Conservation (phyloP, 805 yeast genomes). For the Zygosaccharomyces gambellarensis region DNA sequence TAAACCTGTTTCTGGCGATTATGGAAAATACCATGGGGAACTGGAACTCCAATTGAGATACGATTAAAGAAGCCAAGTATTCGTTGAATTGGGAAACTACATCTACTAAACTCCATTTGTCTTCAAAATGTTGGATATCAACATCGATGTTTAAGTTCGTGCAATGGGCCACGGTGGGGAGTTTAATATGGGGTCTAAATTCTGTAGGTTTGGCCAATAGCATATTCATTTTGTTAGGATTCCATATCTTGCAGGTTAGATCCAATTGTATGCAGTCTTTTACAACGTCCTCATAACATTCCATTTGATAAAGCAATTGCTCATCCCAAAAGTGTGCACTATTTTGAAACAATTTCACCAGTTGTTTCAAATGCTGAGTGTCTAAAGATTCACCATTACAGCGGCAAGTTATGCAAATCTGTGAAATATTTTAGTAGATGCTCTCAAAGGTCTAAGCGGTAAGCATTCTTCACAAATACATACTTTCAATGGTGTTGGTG, state of each 20-base stretch:
- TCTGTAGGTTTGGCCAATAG: conserved; percentile 14
- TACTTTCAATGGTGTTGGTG: conserved; percentile 11
- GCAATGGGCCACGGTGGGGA: conserved; percentile 6
- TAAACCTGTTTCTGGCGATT: conserved; percentile 20
- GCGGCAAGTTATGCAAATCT: conserved; percentile 6
- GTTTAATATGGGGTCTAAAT: conserved; percentile 8
- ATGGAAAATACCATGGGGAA: conserved; percentile 34
- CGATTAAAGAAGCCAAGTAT: conserved; percentile 25
- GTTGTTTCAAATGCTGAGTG: background rate
- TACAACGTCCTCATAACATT: background rate
- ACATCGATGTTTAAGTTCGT: conserved; percentile 2
- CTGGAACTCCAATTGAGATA: conserved; percentile 34
- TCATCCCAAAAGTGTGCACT: conserved; percentile 9
- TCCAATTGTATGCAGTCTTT: conserved; percentile 2
- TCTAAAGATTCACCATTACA: background rate
- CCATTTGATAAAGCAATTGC: conserved; percentile 8
- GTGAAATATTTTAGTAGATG: background rate
- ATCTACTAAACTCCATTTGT: background rate
- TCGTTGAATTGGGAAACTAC: conserved; percentile 22
- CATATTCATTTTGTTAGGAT: conserved; percentile 11
- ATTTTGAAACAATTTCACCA: background rate
- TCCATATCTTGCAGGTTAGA: conserved; percentile 15
- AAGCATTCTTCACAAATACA: background rate
- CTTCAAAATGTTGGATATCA: conserved; percentile 2
- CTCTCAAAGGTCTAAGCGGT: no score